These are phyloP conservation scores for Excoecaria cochinchinensis DNA, from an alignment of 345 rosid species.

Conservation along the genomic window DNA sequence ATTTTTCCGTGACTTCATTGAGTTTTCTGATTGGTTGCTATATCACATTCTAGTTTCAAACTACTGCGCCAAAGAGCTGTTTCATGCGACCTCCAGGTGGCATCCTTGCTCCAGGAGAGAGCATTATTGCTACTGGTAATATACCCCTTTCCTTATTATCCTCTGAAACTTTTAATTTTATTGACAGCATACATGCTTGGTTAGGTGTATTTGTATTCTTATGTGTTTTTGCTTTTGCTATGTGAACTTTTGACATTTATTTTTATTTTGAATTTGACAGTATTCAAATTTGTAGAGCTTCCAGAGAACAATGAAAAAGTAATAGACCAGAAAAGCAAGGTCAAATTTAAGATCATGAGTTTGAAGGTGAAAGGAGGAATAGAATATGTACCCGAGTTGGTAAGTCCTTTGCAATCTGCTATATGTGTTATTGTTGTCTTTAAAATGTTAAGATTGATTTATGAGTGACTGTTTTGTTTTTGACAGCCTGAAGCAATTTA, in stretches of 20 bases:
- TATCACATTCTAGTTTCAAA: slow-evolving; percentile 25
- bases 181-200: neutral
- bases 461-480: neutral
- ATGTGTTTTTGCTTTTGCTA: neutral
- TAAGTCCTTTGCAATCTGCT: slow-evolving; percentile 1
- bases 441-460: neutral
- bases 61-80: slow-evolving; percentile 38
- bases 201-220: neutral
- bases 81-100: slow-evolving; percentile 38
- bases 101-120: slow-evolving; percentile 36
- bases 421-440: neutral
- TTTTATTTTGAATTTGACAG: slow-evolving; percentile 21
- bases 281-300: slow-evolving; percentile 33
- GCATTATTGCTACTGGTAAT: slow-evolving; percentile 32
- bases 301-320: slow-evolving; percentile 31
- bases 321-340: slow-evolving; percentile 29
- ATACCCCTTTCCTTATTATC: neutral
- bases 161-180: neutral
- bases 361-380: slow-evolving; percentile 31
- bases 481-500: neutral
- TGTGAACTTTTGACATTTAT: neutral
- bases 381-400: slow-evolving; percentile 35
- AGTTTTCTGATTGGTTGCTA: neutral
- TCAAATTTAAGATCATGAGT: slow-evolving; percentile 36
- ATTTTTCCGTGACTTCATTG: neutral